Evolutionary conservation across 1,284 basidiomycete species (phyloP).

Genomic region (Ganoderma sp.): DNA sequence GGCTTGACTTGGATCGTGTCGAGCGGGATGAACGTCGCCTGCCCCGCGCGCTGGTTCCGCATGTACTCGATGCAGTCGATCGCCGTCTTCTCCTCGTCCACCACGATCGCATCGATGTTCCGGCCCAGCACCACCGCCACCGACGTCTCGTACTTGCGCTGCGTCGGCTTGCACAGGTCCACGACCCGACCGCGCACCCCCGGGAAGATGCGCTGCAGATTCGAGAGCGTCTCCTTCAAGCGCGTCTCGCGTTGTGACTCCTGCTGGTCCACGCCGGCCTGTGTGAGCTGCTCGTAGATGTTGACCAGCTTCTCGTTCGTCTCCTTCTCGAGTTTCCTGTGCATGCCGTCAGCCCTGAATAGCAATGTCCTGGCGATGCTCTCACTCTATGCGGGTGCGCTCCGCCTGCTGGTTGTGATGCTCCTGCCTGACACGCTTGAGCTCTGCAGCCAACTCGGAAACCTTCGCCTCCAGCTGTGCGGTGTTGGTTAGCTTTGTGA

Average conservation of each 20-base stretch:
- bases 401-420: constrained; percentile 79
- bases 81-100: constrained; percentile 95
- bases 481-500: background rate
- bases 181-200: constrained; percentile 90
- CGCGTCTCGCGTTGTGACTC: constrained; percentile 86
- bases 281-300: constrained; percentile 84
- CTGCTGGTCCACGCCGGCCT: constrained; percentile 85
- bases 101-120: constrained; percentile 95
- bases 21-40: constrained; percentile 96
- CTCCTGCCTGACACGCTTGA: constrained; percentile 68
- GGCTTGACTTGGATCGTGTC: constrained; percentile 96
- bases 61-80: constrained; percentile 99
- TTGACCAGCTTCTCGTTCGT: constrained; percentile 90
- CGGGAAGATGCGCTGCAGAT: constrained; percentile 89
- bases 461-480: constrained; percentile 69
- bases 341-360: background rate
- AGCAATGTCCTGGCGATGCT: constrained; percentile 16
- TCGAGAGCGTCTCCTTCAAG: constrained; percentile 86
- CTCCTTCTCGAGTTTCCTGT: constrained; percentile 85
- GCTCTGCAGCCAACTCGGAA: constrained; percentile 55
- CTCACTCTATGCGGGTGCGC: constrained; percentile 72
- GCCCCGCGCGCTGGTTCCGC: constrained; percentile 92
- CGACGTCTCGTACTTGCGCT: constrained; percentile 91
- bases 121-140: constrained; percentile 95
- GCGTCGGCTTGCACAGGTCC: constrained; percentile 92